Percentiles rank a stretch among this genome's conserved stretches.
Evolutionary conservation across 192 early-diverging fungal species (phyloP).

Genomic region (Podila clonocystis): DNA sequence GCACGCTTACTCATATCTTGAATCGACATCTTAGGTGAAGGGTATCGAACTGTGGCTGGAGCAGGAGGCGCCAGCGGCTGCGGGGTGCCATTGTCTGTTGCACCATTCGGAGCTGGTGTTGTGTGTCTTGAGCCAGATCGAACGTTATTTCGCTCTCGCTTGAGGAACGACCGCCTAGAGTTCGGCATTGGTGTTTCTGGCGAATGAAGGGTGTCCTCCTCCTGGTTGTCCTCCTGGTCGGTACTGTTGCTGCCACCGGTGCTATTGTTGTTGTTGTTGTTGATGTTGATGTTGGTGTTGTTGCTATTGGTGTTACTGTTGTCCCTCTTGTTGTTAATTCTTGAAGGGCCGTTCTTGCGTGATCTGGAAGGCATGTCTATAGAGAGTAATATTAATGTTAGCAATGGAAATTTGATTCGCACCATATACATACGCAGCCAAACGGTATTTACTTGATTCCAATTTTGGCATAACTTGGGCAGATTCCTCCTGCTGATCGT

Average conservation of each 20-base stretch:
- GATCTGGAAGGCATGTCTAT: neutral
- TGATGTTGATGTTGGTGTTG: neutral
- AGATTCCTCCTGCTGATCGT: neutral
- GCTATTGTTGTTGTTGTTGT: neutral
- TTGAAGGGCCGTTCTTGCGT: neutral
- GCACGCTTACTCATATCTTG: conserved; percentile 74
- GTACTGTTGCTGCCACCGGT: neutral
- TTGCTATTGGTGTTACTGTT: neutral
- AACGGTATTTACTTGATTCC: neutral
- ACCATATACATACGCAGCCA: too few species aligned
- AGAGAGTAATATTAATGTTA: neutral
- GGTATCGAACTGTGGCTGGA: conserved; percentile 64
- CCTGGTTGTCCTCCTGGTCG: neutral
- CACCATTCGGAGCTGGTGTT: conserved; percentile 17
- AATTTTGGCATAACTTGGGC: neutral
- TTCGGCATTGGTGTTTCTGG: neutral
- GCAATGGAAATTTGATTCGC: neutral
- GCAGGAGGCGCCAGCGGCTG: conserved; percentile 46
- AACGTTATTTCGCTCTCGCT: neutral
- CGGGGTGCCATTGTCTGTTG: conserved; percentile 15
- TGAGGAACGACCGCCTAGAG: conserved; percentile 12
- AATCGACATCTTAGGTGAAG: conserved; percentile 62
- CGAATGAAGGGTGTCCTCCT: conserved; percentile 1
- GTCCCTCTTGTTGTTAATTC: neutral
- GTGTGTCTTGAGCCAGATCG: conserved; percentile 21